Evolutionary conservation across 768 basidiomycete species (phyloP).

Genomic region (Mrakia blollopis): DNA sequence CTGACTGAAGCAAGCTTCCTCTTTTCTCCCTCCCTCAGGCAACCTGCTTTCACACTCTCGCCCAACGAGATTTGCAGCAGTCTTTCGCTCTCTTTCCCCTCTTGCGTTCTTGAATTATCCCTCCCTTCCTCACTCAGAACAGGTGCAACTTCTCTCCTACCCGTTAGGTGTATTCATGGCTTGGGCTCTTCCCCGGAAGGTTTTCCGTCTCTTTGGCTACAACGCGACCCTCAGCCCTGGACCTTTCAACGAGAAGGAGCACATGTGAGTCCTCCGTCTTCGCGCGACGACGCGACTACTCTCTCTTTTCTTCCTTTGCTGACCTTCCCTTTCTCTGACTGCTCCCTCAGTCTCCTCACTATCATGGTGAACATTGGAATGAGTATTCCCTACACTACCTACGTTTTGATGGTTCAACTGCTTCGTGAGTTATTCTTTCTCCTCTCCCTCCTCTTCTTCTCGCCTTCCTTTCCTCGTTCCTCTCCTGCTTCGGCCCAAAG

Average conservation of each 20-base stretch:
- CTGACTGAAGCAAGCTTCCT: too few relatives aligned
- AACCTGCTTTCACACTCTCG: too few relatives aligned
- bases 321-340: constrained; percentile 14
- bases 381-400: constrained; percentile 38
- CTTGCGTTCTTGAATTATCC: too few relatives aligned
- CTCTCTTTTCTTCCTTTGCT: background rate
- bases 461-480: background rate
- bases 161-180: constrained; percentile 25
- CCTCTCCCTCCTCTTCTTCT: background rate
- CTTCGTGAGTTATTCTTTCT: constrained; percentile 23
- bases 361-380: constrained; percentile 41
- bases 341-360: constrained; percentile 34
- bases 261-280: constrained; percentile 31
- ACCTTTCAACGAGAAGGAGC: constrained; percentile 42
- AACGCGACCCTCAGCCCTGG: constrained; percentile 23
- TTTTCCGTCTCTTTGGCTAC: constrained; percentile 19
- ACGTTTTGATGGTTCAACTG: constrained; percentile 37
- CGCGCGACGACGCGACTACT: background rate
- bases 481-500: too few relatives aligned
- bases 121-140: background rate
- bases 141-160: constrained; percentile 12
- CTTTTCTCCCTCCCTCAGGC: constrained; percentile 31
- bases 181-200: constrained; percentile 9
- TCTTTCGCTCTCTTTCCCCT: too few relatives aligned
- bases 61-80: too few relatives aligned